A percentile compares a stretch with the other conserved stretches of the same genome.
Conservation (phyloP, 2,329 filamentous ascomycete genomes). For the Venturia aucupariae region DNA sequence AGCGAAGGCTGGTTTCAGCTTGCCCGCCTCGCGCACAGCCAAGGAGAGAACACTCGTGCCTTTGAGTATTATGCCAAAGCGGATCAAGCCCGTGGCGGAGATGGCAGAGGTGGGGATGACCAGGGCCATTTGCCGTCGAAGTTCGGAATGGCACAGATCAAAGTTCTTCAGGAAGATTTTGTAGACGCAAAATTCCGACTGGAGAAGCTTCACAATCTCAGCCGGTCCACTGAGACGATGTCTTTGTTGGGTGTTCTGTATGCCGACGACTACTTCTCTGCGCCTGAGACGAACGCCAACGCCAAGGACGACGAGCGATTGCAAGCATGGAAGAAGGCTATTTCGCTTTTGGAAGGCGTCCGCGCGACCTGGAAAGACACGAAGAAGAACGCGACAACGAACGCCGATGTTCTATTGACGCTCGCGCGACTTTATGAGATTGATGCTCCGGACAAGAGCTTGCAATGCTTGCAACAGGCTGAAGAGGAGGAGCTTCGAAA, state of each 20-base stretch:
- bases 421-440: conserved; percentile 83
- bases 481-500: conserved; percentile 82
- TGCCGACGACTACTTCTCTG: conserved; percentile 85
- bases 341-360: conserved; percentile 73
- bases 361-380: conserved; percentile 86
- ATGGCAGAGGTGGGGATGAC: conserved; percentile 78
- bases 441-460: conserved; percentile 77
- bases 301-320: conserved; percentile 60
- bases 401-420: conserved; percentile 83
- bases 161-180: conserved; percentile 72
- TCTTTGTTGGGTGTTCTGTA: conserved; percentile 83
- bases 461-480: conserved; percentile 85
- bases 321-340: conserved; percentile 76
- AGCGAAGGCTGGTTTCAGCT: conserved; percentile 97
- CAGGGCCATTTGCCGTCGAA: conserved; percentile 88
- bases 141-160: conserved; percentile 85
- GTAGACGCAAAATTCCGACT: conserved; percentile 88
- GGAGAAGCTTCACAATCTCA: conserved; percentile 87
- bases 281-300: conserved; percentile 50
- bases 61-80: conserved; percentile 81
- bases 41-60: conserved; percentile 64
- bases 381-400: conserved; percentile 71
- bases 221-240: conserved; percentile 79
- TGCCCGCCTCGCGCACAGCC: conserved; percentile 82
- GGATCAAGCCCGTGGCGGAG: conserved; percentile 78